A percentile compares a stretch with the other conserved stretches of the same genome.
Conservation (phyloP, 306 rosid genomes). For the Comarum palustre region DNA sequence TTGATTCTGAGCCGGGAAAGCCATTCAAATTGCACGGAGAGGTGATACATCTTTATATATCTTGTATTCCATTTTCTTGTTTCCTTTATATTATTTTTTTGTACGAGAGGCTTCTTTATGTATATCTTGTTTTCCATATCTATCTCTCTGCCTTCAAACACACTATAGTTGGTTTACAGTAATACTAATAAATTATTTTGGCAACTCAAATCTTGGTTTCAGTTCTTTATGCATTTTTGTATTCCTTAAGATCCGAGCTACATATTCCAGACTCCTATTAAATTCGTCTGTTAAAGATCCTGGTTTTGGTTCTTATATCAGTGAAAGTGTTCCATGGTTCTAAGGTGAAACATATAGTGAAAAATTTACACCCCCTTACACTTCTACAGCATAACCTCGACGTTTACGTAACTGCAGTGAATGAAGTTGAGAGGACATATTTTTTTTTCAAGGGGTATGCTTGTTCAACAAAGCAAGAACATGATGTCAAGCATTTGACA, state of each 20-base stretch:
- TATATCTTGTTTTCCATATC: constrained; percentile 47
- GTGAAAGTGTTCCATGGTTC: not conserved
- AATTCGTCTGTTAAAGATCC: not conserved
- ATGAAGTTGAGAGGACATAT: not conserved
- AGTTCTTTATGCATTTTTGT: not conserved
- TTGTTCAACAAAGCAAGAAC: constrained; percentile 10
- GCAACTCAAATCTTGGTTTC: constrained; percentile 21
- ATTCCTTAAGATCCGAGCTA: not conserved
- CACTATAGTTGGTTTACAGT: constrained; percentile 38
- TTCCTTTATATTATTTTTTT: constrained; percentile 34
- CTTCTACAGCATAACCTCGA: not conserved
- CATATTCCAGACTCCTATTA: not conserved
- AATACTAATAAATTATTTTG: constrained; percentile 44
- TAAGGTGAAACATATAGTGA: not conserved
- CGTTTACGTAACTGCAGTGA: not conserved
- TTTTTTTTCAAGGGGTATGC: not conserved
- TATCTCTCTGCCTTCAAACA: constrained; percentile 25
- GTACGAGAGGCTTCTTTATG: constrained; percentile 53
- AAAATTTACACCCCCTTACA: not conserved
- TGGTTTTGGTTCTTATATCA: not conserved
- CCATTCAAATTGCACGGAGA: constrained; percentile 44
- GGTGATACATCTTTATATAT: constrained; percentile 48
- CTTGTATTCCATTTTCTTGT: constrained; percentile 48
- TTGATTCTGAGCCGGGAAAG: constrained; percentile 38
- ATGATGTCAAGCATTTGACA: not conserved